These are phyloP conservation scores for Pezizomycotina sp. DNA, from an alignment of 2,329 filamentous ascomycete species.

Conservation along the genomic window DNA sequence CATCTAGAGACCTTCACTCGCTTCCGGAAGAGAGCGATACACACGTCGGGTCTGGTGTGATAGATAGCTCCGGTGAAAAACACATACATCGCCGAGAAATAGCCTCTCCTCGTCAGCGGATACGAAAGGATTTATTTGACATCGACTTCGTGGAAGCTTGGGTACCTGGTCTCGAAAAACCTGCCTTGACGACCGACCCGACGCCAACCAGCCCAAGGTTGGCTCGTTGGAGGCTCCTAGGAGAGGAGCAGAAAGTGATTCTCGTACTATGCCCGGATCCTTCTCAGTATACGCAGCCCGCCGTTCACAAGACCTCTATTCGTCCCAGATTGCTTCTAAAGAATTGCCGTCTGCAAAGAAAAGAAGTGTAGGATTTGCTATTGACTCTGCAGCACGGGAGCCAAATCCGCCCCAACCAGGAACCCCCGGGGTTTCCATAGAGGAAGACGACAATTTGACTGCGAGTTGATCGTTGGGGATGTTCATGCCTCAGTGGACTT, in stretches of 20 bases:
- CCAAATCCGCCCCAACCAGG: too few relatives aligned
- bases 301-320: conserved; percentile 8
- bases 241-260: conserved; percentile 36
- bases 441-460: too few relatives aligned
- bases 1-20: conserved; percentile 7
- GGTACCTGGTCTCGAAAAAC: conserved; percentile 22
- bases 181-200: not conserved
- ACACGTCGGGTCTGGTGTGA: not conserved
- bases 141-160: conserved; percentile 29
- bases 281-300: conserved; percentile 38
- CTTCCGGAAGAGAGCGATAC: conserved; percentile 5
- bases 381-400: too few relatives aligned
- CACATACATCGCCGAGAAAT: too few relatives aligned
- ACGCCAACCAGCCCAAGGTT: not conserved
- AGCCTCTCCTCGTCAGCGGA: too few relatives aligned
- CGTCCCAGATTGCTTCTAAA: conserved; percentile 14
- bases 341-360: conserved; percentile 9
- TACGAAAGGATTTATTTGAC: conserved; percentile 28
- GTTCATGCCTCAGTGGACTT: too few relatives aligned
- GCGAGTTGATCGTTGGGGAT: too few relatives aligned
- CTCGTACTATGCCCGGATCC: conserved; percentile 43
- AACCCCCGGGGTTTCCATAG: too few relatives aligned
- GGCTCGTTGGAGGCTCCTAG: conserved; percentile 15
- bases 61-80: conserved; percentile 1
- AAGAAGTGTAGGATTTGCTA: too few relatives aligned